Percentiles rank a stretch among this genome's conserved stretches.
Evolutionary conservation across 768 basidiomycete genomes (phyloP).

Genomic region (Chiua virens): DNA sequence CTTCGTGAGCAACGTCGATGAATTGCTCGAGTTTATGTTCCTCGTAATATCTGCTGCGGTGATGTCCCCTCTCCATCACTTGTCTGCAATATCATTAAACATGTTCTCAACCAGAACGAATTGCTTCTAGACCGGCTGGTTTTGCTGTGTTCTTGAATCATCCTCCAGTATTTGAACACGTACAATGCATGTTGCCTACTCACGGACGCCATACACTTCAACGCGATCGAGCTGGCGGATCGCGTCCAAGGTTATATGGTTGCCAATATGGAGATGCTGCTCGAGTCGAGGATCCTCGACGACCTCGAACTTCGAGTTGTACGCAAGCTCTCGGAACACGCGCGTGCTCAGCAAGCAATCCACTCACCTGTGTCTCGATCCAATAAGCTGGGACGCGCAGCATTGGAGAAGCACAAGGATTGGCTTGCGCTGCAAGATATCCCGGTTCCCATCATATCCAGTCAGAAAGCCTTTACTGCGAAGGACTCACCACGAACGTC

Average conservation of each 20-base stretch:
- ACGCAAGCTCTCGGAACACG: slow-evolving; percentile 61
- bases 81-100: neutral
- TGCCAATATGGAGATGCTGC: slow-evolving; percentile 81
- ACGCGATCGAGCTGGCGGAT: slow-evolving; percentile 64
- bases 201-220: slow-evolving; percentile 76
- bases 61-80: slow-evolving; percentile 21
- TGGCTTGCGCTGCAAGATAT: slow-evolving; percentile 76
- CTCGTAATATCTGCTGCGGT: slow-evolving; percentile 85
- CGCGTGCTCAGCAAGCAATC: slow-evolving; percentile 56
- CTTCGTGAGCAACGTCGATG: slow-evolving; percentile 63
- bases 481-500: slow-evolving; percentile 34
- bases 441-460: slow-evolving; percentile 51
- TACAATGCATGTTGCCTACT: slow-evolving; percentile 81
- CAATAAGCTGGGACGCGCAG: slow-evolving; percentile 46
- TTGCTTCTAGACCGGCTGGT: slow-evolving; percentile 84
- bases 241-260: slow-evolving; percentile 78
- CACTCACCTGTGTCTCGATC: slow-evolving; percentile 70
- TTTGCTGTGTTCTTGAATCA: slow-evolving; percentile 74
- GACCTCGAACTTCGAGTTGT: slow-evolving; percentile 66
- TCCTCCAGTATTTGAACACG: slow-evolving; percentile 65
- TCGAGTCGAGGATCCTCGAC: slow-evolving; percentile 80
- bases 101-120: slow-evolving; percentile 61
- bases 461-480: slow-evolving; percentile 17
- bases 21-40: slow-evolving; percentile 83
- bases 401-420: slow-evolving; percentile 60